Percentiles rank a stretch among this genome's conserved stretches.
Conservation (phyloP, 139 green algal genomes). For the Deuterostichococcus epilithicus region DNA sequence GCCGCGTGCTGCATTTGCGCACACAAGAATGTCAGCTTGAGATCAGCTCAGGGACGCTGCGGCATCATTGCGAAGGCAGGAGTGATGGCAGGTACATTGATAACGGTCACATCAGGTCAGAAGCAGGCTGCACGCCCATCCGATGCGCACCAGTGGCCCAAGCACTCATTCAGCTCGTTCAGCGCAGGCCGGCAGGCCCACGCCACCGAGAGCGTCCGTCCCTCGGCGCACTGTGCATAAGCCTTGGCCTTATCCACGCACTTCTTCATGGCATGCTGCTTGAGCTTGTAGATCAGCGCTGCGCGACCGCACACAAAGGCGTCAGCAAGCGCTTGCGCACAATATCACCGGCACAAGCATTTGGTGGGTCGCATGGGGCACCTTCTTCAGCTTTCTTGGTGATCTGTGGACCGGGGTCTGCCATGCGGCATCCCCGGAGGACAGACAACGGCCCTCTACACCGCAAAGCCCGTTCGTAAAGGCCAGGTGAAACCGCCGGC, state of each 20-base stretch:
- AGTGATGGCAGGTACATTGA: no score
- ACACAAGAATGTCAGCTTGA: no score
- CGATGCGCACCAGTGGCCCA: neutral
- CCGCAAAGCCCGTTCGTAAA: no score
- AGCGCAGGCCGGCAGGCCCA: neutral
- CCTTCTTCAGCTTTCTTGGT: neutral
- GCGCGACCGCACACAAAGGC: no score
- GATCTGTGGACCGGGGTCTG: neutral
- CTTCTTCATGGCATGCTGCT: neutral
- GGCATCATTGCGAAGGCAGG: no score
- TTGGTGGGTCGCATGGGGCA: no score
- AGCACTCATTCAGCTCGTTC: neutral
- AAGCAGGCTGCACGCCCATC: neutral
- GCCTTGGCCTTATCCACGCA: neutral
- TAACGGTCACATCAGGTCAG: no score
- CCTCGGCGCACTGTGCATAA: neutral
- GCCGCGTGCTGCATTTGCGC: neutral
- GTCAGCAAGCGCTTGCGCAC: no score
- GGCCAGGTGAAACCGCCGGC: no score
- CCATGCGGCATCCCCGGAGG: neutral
- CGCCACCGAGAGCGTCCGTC: neutral
- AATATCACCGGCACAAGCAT: no score
- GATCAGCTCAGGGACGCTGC: no score
- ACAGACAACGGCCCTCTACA: no score
- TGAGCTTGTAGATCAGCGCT: neutral